phyloP scores from a whole-genome alignment of 1,139 yeast species.

The Suhomyces guaymorum region DNA sequence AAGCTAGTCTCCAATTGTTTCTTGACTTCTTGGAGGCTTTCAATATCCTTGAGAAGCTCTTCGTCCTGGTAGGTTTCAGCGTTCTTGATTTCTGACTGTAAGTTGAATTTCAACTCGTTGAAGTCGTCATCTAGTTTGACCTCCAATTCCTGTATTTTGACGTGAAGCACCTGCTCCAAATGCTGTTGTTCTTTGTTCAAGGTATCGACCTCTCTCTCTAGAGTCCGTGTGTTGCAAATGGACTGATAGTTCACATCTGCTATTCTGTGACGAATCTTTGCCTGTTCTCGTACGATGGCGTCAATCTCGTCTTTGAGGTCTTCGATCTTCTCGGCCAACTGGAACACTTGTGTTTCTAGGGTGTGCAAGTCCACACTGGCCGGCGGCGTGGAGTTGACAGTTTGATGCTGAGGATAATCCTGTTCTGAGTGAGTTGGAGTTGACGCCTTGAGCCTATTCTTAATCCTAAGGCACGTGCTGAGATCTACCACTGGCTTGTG shows the following conservation, averaged over 20 bases:
- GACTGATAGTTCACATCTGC: conserved; percentile 12
- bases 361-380: conserved; percentile 2
- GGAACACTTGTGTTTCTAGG: conserved; percentile 7
- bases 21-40: conserved; percentile 17
- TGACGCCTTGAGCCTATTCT: conserved; percentile 8
- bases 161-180: conserved; percentile 15
- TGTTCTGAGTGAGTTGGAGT: background rate
- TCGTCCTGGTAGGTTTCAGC: conserved; percentile 32
- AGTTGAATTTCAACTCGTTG: conserved; percentile 34
- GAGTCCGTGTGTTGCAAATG: conserved; percentile 9
- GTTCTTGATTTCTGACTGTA: conserved; percentile 31
- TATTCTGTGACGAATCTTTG: conserved; percentile 11
- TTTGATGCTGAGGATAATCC: background rate
- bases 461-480: conserved; percentile 14
- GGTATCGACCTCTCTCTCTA: conserved; percentile 14
- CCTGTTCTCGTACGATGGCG: conserved; percentile 15
- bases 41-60: conserved; percentile 21
- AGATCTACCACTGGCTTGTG: conserved; percentile 10
- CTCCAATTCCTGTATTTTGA: conserved; percentile 16
- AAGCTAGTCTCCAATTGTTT: conserved; percentile 15
- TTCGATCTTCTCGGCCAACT: conserved; percentile 9
- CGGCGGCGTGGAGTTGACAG: background rate
- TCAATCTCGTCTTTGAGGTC: conserved; percentile 17
- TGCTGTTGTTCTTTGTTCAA: conserved; percentile 12
- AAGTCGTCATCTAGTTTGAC: conserved; percentile 27